A percentile compares a stretch with the other conserved stretches of the same genome.
Conservation (phyloP, 75 land plant genomes). For the Picea sitchensis region DNA sequence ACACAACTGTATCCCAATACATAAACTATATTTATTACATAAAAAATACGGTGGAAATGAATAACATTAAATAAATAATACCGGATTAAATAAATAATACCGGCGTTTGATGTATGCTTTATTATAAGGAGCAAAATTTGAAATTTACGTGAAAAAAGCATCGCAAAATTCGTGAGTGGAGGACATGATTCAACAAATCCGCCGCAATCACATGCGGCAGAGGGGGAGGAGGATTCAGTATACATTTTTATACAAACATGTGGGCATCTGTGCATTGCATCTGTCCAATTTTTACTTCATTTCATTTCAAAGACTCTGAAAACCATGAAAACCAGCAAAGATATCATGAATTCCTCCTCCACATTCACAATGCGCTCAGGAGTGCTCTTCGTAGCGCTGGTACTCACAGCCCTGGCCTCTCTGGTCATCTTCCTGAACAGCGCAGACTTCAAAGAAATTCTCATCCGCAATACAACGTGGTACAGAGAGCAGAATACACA, state of each 20-base stretch:
- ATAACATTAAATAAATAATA: no score
- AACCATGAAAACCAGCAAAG: not conserved
- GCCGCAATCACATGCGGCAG: not conserved
- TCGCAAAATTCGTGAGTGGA: not conserved
- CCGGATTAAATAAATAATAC: no score
- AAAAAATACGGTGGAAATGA: no score
- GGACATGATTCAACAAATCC: not conserved
- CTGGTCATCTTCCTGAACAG: not conserved
- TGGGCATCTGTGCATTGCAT: not conserved
- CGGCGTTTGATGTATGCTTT: no score
- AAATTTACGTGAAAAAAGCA: no score
- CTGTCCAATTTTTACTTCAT: not conserved
- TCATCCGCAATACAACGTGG: not conserved
- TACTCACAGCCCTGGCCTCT: not conserved
- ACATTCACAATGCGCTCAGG: not conserved
- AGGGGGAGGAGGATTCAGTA: not conserved
- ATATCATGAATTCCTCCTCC: not conserved
- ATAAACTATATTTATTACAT: no score
- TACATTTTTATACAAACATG: not conserved
- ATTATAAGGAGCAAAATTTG: no score
- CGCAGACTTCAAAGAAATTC: not conserved
- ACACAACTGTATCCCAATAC: no score
- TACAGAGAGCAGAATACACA: not conserved
- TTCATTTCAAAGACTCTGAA: not conserved
- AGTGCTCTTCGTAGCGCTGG: not conserved